Base-by-base conservation (phyloP, 805 yeast genomes). In the Lipomyces japonicus region DNA sequence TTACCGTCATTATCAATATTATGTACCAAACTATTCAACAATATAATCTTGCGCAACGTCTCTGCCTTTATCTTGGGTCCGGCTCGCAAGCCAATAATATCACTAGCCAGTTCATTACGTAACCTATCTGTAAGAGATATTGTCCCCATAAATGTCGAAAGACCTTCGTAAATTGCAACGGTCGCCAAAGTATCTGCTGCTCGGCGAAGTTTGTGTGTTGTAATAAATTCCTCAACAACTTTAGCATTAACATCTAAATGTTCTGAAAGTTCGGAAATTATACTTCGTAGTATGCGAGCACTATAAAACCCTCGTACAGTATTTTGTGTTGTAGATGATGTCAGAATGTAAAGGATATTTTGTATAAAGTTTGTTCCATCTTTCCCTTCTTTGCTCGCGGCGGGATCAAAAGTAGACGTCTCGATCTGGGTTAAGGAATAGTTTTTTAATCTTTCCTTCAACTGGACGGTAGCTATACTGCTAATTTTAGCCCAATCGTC, bases 61-160 rank as follows among this genome's bases (percentile, higher is more conserved):
- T 63, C 63, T 2, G 61, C 41, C 5, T 73, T 44, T 10, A 81
- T 71, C 28, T 75, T 19, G 2, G 16, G 75, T 0, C 65, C 44
- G 1, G 73, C 59, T 44, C 71, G 72, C 2, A 76, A 67, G 1
- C 88, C 86, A 40, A 84, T 68, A 19, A 84, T 63, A 58, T 82
- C 88, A 1, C 90, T 79, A 12, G 81, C 80, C n/a, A 78, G 68
- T 48, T 73, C 72, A 55, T 81, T 84, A 56, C 89, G 74, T 7
- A 78, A 57, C 51, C 81, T 73, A 16, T 76, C 81, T 30, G 78
- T 70, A 32, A 69, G 67, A 0, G 66, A 50, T 7, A 73, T 63
- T 0, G 66, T 45, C 1, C 72, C 60, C 30, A 75, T 63, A 25
- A 72, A 73, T 6, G 68, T 65, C 3, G 70, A 42, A 4, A 68